Percentiles rank a stretch among this genome's conserved stretches.
Conservation (phyloP, 176 grass and related monocot genomes). For the Avena eriantha region DNA sequence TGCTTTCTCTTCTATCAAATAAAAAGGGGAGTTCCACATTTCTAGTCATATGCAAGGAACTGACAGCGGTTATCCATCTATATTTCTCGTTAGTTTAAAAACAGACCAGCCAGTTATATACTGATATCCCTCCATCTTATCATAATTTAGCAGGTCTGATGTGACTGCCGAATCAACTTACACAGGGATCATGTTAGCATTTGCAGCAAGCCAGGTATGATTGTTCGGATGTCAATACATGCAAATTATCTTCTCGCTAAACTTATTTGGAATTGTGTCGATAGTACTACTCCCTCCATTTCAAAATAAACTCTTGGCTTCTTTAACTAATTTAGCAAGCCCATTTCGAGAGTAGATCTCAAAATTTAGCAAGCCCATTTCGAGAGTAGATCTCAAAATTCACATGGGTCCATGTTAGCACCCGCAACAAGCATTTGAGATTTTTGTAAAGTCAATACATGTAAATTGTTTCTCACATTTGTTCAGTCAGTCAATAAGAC, state of each 20-base stretch:
- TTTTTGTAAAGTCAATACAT: conserved; percentile 1
- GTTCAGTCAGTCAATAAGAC: conserved; percentile 1
- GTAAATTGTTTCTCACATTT: background rate
- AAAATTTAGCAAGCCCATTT: background rate
- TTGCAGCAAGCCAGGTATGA: background rate
- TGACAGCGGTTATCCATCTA: background rate
- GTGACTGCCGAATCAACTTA: background rate
- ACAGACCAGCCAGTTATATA: conserved; percentile 9
- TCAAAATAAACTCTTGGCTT: too few relatives aligned
- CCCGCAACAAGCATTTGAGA: background rate
- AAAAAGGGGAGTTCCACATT: background rate
- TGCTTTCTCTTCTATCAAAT: background rate
- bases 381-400: background rate
- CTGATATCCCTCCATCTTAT: background rate
- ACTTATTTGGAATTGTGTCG: background rate
- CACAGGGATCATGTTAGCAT: background rate
- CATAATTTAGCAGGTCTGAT: background rate
- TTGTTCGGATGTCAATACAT: background rate
- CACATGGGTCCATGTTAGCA: background rate
- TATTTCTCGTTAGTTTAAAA: background rate
- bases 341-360: too few relatives aligned
- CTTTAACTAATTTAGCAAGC: too few relatives aligned
- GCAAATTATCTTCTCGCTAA: background rate
- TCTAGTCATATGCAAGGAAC: background rate
- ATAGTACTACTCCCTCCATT: background rate